These are phyloP conservation scores for Atkinsonella texensis DNA, from an alignment of 2,329 filamentous ascomycete species.

Conservation along the genomic window DNA sequence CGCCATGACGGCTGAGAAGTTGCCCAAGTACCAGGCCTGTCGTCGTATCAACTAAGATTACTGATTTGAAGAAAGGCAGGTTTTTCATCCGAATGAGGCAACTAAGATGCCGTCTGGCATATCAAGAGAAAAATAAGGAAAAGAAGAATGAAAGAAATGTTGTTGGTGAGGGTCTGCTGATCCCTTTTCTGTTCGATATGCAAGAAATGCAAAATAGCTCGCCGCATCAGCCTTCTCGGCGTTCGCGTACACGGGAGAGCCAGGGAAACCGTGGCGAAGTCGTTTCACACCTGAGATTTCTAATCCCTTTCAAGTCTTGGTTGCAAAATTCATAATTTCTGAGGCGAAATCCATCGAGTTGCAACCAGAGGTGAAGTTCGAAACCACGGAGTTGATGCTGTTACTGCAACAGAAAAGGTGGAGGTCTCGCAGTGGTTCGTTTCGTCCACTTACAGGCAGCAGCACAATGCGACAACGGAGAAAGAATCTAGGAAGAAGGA, in stretches of 20 bases:
- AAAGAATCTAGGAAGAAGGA: not conserved
- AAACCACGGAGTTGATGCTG: slow-evolving; percentile 6
- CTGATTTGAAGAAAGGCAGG: not conserved
- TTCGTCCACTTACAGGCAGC: slow-evolving; percentile 1
- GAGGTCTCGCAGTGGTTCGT: not conserved
- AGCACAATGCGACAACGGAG: not conserved
- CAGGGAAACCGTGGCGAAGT: not conserved
- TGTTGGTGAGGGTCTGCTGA: not conserved
- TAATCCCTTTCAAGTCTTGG: not conserved
- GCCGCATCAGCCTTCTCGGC: not conserved
- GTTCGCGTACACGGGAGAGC: not conserved
- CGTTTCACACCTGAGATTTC: not conserved
- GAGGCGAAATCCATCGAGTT: not conserved
- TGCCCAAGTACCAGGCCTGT: not conserved
- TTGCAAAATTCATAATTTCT: not conserved
- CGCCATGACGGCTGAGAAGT: slow-evolving; percentile 24
- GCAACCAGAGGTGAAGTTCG: not conserved
- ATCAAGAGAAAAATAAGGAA: too few relatives aligned
- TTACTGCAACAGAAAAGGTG: slow-evolving; percentile 6
- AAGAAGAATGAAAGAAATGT: not conserved
- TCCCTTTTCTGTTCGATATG: not conserved
- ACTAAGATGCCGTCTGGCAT: not conserved
- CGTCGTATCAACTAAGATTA: not conserved
- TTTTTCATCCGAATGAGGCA: not conserved
- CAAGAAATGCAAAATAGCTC: not conserved